These are phyloP conservation scores for Xerocomus cyaneibrunnescens DNA, from an alignment of 1,284 basidiomycete genomes.

Conservation along the genomic window DNA sequence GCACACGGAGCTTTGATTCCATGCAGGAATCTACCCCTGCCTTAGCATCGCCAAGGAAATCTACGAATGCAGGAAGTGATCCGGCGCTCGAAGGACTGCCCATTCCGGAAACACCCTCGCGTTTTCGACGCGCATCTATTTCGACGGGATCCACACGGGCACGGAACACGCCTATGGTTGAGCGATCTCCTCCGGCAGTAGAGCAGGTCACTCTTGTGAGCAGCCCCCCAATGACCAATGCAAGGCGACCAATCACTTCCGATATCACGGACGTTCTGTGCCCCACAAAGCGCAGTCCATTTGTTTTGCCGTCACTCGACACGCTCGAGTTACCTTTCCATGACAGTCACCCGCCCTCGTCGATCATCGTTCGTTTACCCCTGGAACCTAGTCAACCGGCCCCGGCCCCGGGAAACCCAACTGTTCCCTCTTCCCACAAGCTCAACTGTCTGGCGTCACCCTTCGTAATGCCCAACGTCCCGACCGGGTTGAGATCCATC, in stretches of 20 bases:
- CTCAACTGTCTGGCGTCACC: constrained; percentile 17
- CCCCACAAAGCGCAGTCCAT: constrained; percentile 1
- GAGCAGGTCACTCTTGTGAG: constrained; percentile 7
- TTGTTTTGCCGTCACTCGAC: constrained; percentile 15
- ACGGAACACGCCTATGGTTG: constrained; percentile 14
- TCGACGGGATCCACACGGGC: constrained; percentile 17
- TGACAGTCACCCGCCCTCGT: constrained; percentile 21
- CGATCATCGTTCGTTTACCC: constrained; percentile 23
- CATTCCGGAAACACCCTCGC: constrained; percentile 25
- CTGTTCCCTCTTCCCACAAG: constrained; percentile 1
- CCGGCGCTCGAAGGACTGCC: neutral
- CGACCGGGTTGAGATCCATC: neutral
- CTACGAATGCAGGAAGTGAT: constrained; percentile 9
- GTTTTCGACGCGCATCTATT: constrained; percentile 20
- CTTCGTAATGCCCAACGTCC: constrained; percentile 8
- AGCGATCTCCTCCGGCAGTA: constrained; percentile 1
- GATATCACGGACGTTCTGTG: constrained; percentile 5
- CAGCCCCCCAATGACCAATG: neutral
- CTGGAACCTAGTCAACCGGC: constrained; percentile 4
- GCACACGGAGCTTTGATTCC: constrained; percentile 7
- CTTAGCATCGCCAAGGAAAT: constrained; percentile 11
- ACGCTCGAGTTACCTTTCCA: constrained; percentile 10
- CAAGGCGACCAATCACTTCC: neutral
- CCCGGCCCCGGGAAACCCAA: neutral
- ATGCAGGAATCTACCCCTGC: constrained; percentile 2